Conservation (phyloP, 768 basidiomycete genomes). For the Panus rudis region DNA sequence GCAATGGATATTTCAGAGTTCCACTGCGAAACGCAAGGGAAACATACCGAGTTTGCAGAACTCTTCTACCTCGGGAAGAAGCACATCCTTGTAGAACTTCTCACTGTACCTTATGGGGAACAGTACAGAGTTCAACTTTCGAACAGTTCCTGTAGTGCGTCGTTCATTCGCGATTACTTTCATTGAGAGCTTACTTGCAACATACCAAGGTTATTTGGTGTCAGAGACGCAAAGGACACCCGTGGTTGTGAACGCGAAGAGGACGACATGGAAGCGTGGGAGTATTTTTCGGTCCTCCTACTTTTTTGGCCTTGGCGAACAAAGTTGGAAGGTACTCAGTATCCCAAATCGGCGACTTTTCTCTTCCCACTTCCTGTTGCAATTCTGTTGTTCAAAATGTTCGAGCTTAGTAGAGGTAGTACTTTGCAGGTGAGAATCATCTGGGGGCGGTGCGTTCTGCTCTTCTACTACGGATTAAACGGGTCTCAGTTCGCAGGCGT, state of each 20-base stretch:
- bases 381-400: no score
- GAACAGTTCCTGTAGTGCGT: constrained; percentile 29
- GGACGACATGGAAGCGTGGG: constrained; percentile 25
- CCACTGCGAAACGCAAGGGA: background rate
- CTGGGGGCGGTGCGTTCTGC: no score
- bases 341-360: no score
- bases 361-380: no score
- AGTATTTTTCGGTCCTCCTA: constrained; percentile 9
- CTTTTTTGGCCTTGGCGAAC: background rate
- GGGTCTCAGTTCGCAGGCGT: no score
- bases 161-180: constrained; percentile 1
- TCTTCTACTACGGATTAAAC: no score
- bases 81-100: constrained; percentile 78
- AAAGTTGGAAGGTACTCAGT: no score
- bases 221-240: constrained; percentile 67
- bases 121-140: constrained; percentile 67
- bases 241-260: constrained; percentile 30
- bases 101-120: constrained; percentile 89
- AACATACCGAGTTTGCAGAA: constrained; percentile 83
- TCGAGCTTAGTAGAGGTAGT: no score
- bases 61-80: constrained; percentile 70
- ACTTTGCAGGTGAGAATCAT: no score
- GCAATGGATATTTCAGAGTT: background rate
- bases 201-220: constrained; percentile 76
- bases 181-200: constrained; percentile 11